A percentile compares a stretch with the other conserved stretches of the same genome.
phyloP scores from a whole-genome alignment of 2,329 filamentous ascomycete species.

The Didymella exigua region DNA sequence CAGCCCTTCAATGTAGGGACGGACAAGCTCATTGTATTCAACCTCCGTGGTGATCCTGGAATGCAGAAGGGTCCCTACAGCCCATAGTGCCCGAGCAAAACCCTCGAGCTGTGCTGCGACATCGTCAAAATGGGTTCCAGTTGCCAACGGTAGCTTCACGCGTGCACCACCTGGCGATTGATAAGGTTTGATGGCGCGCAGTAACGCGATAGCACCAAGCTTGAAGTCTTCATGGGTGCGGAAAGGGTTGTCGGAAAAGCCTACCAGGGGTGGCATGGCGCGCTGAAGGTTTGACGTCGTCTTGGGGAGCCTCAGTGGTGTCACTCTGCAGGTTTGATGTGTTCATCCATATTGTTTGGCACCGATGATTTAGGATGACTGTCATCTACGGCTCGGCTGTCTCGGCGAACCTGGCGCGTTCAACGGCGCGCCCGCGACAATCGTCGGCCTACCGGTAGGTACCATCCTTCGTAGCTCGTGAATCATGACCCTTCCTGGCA shows the following conservation, averaged over 20 bases:
- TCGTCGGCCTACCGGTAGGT: neutral
- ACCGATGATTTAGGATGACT: too few species aligned
- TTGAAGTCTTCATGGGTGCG: constrained; percentile 33
- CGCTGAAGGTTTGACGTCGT: neutral
- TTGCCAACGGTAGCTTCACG: constrained; percentile 38
- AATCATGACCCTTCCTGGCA: constrained; percentile 5
- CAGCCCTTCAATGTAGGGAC: constrained; percentile 38
- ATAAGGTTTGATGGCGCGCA: constrained; percentile 35
- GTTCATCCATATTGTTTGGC: too few species aligned
- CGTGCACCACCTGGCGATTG: constrained; percentile 41
- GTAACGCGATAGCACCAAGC: constrained; percentile 28
- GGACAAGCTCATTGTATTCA: constrained; percentile 28
- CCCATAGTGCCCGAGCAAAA: constrained; percentile 43
- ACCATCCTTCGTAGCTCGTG: too few species aligned
- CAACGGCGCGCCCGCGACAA: neutral
- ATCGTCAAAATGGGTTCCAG: constrained; percentile 46
- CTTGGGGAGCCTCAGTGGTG: neutral
- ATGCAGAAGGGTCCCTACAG: constrained; percentile 39
- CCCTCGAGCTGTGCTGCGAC: constrained; percentile 45
- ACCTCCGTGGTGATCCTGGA: constrained; percentile 16
- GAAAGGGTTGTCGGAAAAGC: constrained; percentile 41
- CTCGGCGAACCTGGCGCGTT: neutral
- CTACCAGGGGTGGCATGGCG: constrained; percentile 35
- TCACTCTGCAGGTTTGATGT: neutral
- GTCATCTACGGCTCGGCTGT: neutral